phyloP scores from a whole-genome alignment of 2,329 filamentous ascomycete genomes.

The Xylariales sp. region DNA sequence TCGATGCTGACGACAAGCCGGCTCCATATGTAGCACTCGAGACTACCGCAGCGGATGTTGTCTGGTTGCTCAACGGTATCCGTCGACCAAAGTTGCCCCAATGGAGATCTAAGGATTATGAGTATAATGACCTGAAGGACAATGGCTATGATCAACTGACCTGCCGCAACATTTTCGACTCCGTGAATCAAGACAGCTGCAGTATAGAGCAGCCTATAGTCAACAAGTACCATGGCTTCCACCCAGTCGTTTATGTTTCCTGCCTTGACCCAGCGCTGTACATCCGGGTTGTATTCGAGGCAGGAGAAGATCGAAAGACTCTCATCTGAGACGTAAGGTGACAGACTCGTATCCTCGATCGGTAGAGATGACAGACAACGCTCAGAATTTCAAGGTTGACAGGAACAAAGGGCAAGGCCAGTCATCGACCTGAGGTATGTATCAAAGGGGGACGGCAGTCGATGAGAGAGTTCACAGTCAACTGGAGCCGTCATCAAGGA shows the following conservation, averaged over 20 bases:
- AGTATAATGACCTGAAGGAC: not conserved
- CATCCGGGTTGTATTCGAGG: too few relatives aligned
- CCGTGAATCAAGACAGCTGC: conserved; percentile 16
- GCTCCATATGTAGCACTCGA: not conserved
- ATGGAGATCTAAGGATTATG: not conserved
- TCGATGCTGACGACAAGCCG: not conserved
- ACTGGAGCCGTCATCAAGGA: too few relatives aligned
- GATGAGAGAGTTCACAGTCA: too few relatives aligned
- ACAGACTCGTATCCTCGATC: too few relatives aligned
- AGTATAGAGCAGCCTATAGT: conserved; percentile 15
- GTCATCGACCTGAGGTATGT: too few relatives aligned
- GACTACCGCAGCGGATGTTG: not conserved
- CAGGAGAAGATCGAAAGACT: too few relatives aligned
- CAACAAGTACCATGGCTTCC: conserved; percentile 17
- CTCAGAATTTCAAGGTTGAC: too few relatives aligned
- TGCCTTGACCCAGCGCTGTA: conserved; percentile 17
- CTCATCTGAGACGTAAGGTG: too few relatives aligned
- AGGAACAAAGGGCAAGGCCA: too few relatives aligned
- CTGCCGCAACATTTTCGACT: conserved; percentile 14
- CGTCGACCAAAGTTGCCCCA: conserved; percentile 4
- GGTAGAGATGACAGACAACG: too few relatives aligned
- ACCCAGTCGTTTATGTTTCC: too few relatives aligned
- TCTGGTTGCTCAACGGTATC: conserved; percentile 1
- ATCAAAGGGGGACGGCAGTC: too few relatives aligned
- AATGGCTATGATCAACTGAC: conserved; percentile 13